A percentile compares a stretch with the other conserved stretches of the same genome.
Conservation (phyloP, 805 yeast genomes). For the Kuraishia capsulata region DNA sequence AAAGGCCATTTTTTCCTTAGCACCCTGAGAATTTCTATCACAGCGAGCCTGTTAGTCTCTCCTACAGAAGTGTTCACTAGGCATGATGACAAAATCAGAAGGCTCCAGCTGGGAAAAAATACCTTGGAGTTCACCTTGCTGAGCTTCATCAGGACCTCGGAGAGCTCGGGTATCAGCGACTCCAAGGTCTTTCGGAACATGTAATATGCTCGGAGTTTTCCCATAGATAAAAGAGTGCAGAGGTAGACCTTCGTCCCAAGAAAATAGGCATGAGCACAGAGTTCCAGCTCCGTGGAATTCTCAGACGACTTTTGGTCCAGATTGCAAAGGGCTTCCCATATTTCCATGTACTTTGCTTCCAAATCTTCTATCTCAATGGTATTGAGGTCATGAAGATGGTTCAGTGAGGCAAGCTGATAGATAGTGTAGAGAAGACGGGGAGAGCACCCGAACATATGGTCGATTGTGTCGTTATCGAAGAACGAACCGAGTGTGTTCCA, state of each 20-base stretch:
- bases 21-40: constrained; percentile 11
- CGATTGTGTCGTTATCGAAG: constrained; percentile 16
- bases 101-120: constrained; percentile 23
- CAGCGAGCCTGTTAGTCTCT: constrained; percentile 7
- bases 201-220: constrained; percentile 4
- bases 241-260: constrained; percentile 11
- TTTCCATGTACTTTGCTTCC: constrained; percentile 2
- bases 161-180: constrained; percentile 6
- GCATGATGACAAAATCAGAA: constrained; percentile 15
- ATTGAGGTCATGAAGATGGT: constrained; percentile 5
- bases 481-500: constrained; percentile 16
- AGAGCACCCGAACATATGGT: constrained; percentile 25
- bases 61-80: constrained; percentile 8
- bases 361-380: background rate
- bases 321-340: constrained; percentile 7
- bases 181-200: background rate
- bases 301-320: constrained; percentile 7
- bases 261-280: constrained; percentile 14
- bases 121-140: constrained; percentile 3
- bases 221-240: constrained; percentile 8
- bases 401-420: constrained; percentile 12
- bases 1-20: constrained; percentile 19
- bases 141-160: constrained; percentile 4
- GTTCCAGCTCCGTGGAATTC: constrained; percentile 5
- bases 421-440: constrained; percentile 17